A percentile compares a stretch with the other conserved stretches of the same genome.
phyloP scores from a whole-genome alignment of 371 early-diverging fungal genomes.

The Mortierella sp. region DNA sequence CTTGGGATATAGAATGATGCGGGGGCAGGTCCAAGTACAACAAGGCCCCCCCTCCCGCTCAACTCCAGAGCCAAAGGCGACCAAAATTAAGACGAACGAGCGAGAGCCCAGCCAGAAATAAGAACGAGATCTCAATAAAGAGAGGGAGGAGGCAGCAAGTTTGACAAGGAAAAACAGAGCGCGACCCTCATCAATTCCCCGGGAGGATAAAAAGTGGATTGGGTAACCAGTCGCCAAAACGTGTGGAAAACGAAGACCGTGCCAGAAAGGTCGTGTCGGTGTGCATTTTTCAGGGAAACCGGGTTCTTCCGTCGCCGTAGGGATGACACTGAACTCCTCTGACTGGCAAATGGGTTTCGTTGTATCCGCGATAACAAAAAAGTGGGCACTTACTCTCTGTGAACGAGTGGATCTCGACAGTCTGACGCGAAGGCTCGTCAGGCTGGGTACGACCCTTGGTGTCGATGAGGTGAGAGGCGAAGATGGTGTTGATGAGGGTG shows the following conservation, averaged over 20 bases:
- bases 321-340: too few species aligned
- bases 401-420: slow-evolving; percentile 86
- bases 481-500: slow-evolving; percentile 97
- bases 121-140: slow-evolving; percentile 13
- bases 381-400: slow-evolving; percentile 77
- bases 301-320: too few species aligned
- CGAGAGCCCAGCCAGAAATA: slow-evolving; percentile 8
- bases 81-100: slow-evolving; percentile 8
- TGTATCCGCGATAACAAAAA: too few species aligned
- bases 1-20: neutral
- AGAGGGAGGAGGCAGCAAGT: slow-evolving; percentile 9
- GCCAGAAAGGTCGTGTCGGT: too few species aligned
- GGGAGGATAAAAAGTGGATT: neutral
- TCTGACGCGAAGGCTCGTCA: slow-evolving; percentile 82
- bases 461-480: slow-evolving; percentile 87
- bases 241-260: too few species aligned
- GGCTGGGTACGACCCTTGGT: slow-evolving; percentile 81
- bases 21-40: neutral
- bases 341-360: too few species aligned
- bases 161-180: slow-evolving; percentile 36
- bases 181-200: too few species aligned
- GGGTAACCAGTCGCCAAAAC: too few species aligned
- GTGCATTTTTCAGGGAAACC: too few species aligned
- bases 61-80: slow-evolving; percentile 7
- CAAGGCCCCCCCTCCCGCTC: slow-evolving; percentile 1